phyloP scores from a whole-genome alignment of 2,329 filamentous ascomycete species.

The Chalaropsis thielavioides region DNA sequence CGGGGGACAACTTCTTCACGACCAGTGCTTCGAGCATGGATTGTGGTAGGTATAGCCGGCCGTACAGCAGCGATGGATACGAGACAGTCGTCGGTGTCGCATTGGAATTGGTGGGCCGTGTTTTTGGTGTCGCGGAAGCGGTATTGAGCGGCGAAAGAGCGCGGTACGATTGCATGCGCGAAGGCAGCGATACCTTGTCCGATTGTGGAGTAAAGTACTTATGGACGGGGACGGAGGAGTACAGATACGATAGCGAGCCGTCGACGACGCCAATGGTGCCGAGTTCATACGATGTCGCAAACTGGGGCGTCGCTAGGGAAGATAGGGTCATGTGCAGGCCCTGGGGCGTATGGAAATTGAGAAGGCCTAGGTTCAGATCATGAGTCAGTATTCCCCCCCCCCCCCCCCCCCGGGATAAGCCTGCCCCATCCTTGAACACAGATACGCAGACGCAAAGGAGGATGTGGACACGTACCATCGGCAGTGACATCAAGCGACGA shows the following conservation, averaged over 20 bases:
- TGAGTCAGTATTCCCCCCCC: background rate
- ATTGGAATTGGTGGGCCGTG: conserved; percentile 17
- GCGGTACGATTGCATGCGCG: conserved; percentile 69
- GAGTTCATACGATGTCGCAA: conserved; percentile 85
- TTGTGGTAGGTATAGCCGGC: conserved; percentile 66
- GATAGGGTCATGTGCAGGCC: conserved; percentile 78
- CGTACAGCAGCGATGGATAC: conserved; percentile 51
- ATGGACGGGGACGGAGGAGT: conserved; percentile 67
- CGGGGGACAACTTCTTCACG: conserved; percentile 61
- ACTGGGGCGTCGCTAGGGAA: conserved; percentile 80
- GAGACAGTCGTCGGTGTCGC: conserved; percentile 23
- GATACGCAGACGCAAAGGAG: background rate
- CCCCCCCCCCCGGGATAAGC: too few species aligned
- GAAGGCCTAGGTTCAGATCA: conserved; percentile 43
- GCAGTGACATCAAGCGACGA: conserved; percentile 71
- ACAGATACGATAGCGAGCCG: conserved; percentile 93
- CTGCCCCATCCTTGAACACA: background rate
- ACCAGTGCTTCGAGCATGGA: conserved; percentile 79
- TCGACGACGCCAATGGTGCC: conserved; percentile 84
- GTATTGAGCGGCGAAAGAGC: conserved; percentile 41
- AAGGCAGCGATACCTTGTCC: conserved; percentile 58
- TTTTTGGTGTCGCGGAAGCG: conserved; percentile 18
- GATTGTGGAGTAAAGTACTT: conserved; percentile 53
- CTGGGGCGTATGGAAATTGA: conserved; percentile 76
- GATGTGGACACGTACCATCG: conserved; percentile 41